phyloP scores from a whole-genome alignment of 1,284 basidiomycete genomes.

The Leccinum solheimii region DNA sequence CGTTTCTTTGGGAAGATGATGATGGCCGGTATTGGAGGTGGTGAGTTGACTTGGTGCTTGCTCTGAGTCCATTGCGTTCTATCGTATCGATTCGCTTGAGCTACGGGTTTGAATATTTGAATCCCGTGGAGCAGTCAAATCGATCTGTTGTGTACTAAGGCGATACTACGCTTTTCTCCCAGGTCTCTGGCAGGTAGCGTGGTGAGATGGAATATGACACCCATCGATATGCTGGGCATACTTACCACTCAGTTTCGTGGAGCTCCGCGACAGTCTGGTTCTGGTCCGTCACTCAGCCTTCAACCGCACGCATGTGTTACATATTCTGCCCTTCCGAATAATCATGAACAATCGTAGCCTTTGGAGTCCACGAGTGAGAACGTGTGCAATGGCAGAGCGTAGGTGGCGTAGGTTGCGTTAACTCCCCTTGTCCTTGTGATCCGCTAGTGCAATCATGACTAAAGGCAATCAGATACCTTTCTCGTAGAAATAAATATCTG shows the following conservation, averaged over 20 bases:
- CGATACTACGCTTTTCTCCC: background rate
- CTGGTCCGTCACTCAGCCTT: slow-evolving; percentile 2
- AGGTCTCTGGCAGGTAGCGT: slow-evolving; percentile 26
- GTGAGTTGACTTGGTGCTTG: slow-evolving; percentile 33
- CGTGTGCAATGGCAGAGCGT: too few relatives aligned
- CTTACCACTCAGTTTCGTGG: slow-evolving; percentile 9
- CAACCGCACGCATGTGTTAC: too few relatives aligned
- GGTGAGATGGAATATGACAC: slow-evolving; percentile 14
- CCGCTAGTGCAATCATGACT: too few relatives aligned
- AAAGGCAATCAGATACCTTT: too few relatives aligned
- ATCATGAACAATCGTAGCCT: too few relatives aligned
- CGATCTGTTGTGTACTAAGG: slow-evolving; percentile 11
- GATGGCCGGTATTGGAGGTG: slow-evolving; percentile 47
- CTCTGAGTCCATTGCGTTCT: background rate
- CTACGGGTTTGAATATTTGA: background rate
- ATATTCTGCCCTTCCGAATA: too few relatives aligned
- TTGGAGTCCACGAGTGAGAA: too few relatives aligned
- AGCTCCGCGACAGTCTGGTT: background rate
- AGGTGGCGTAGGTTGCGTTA: too few relatives aligned
- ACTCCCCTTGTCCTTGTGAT: too few relatives aligned
- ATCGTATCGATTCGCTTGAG: background rate
- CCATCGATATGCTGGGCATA: slow-evolving; percentile 21
- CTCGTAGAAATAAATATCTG: too few relatives aligned
- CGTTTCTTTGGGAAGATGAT: slow-evolving; percentile 24
- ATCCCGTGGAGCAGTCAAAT: background rate